These are phyloP conservation scores for Clathrus columnatus DNA, from an alignment of 768 basidiomycete species.

Conservation along the genomic window DNA sequence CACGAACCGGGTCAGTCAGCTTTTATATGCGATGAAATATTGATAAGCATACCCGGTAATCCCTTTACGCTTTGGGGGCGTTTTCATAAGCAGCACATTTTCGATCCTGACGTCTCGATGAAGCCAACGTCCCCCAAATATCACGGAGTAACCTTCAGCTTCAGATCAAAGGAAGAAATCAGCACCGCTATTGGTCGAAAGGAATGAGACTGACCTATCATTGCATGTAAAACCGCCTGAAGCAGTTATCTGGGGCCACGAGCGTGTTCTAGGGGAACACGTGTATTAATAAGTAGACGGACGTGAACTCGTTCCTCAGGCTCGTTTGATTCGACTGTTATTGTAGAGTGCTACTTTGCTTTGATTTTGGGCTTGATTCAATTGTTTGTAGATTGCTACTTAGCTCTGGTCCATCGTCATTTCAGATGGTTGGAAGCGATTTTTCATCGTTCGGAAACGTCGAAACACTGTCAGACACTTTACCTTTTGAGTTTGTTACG, in stretches of 20 bases:
- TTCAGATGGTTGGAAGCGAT: no score
- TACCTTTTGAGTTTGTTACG: not conserved
- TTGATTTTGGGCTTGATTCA: not conserved
- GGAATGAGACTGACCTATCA: conserved; percentile 6
- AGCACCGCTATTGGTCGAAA: not conserved
- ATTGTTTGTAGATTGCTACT: not conserved
- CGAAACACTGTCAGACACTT: not conserved
- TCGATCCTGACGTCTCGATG: conserved; percentile 9
- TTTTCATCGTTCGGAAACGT: not conserved
- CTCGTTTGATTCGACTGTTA: no score
- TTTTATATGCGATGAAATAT: not conserved
- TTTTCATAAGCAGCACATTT: conserved; percentile 5
- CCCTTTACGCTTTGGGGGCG: not conserved
- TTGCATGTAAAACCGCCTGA: conserved; percentile 1
- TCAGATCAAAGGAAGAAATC: not conserved
- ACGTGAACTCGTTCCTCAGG: not conserved
- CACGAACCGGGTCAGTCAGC: not conserved
- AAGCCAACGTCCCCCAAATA: conserved; percentile 4
- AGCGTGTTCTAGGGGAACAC: not conserved
- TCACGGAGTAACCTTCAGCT: not conserved
- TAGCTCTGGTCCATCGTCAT: no score
- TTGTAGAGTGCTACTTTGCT: not conserved
- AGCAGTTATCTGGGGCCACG: not conserved
- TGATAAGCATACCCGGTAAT: not conserved
- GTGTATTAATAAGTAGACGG: not conserved